A percentile compares a stretch with the other conserved stretches of the same genome.
Evolutionary conservation across 306 rosid genomes (phyloP).

Genomic region (Phaseolus lunatus): DNA sequence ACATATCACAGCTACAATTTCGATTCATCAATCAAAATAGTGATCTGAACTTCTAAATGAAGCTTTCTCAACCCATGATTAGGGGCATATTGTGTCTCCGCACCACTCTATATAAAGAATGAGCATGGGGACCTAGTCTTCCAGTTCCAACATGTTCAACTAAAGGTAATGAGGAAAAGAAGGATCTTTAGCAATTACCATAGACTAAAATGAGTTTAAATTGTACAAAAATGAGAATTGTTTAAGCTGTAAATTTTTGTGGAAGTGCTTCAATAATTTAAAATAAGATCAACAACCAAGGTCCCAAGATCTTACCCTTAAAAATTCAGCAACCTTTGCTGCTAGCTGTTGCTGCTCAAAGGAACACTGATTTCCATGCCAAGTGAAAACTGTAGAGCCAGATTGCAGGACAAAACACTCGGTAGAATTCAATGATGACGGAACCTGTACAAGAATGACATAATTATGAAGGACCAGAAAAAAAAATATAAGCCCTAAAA

Average conservation of each 20-base stretch:
- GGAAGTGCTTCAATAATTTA: constrained; percentile 29
- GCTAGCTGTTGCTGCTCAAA: constrained; percentile 88
- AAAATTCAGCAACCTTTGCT: constrained; percentile 84
- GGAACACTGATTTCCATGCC: constrained; percentile 90
- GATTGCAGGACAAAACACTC: constrained; percentile 92
- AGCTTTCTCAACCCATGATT: not conserved
- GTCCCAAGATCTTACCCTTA: constrained; percentile 65
- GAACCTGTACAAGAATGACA: constrained; percentile 67
- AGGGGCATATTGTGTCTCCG: not conserved
- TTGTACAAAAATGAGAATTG: constrained; percentile 18
- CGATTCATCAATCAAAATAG: not conserved
- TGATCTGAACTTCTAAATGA: not conserved
- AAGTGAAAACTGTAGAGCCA: constrained; percentile 73
- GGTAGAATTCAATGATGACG: constrained; percentile 80
- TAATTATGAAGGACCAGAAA: constrained; percentile 5
- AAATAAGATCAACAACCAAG: constrained; percentile 18
- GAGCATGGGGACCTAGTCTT: not conserved
- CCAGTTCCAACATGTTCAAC: not conserved
- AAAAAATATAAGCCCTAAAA: constrained; percentile 24
- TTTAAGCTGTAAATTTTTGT: constrained; percentile 16
- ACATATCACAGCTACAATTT: not conserved
- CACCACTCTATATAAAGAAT: not conserved
- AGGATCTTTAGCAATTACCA: constrained; percentile 4
- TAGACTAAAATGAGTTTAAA: constrained; percentile 9
- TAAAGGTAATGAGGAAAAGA: not conserved